Conservation (phyloP, 139 green algal species). For the Choricystis sp. region DNA sequence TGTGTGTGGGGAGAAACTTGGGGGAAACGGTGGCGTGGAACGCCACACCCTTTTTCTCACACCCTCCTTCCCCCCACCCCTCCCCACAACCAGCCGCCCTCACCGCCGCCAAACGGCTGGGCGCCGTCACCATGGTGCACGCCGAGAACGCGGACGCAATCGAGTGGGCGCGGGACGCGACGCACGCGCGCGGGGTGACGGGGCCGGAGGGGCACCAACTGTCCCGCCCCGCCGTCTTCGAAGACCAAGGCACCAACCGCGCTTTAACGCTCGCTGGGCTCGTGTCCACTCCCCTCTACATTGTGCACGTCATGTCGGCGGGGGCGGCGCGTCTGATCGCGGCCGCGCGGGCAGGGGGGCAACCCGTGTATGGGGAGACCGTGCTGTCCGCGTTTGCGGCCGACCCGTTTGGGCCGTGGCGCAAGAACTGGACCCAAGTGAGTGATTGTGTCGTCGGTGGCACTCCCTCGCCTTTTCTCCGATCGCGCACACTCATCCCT, state of each 20-base stretch:
- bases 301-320: slow-evolving; percentile 91
- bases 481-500: too few species aligned
- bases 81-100: slow-evolving; percentile 4
- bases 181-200: slow-evolving; percentile 49
- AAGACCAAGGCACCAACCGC: slow-evolving; percentile 74
- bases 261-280: slow-evolving; percentile 69
- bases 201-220: slow-evolving; percentile 77
- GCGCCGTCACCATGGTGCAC: slow-evolving; percentile 36
- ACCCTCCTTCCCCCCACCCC: background rate
- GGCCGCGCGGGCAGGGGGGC: slow-evolving; percentile 18
- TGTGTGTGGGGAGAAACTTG: too few species aligned
- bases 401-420: slow-evolving; percentile 47
- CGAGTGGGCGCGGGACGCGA: slow-evolving; percentile 38
- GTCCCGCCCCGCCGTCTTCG: slow-evolving; percentile 58
- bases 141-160: slow-evolving; percentile 87
- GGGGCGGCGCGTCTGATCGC: slow-evolving; percentile 61
- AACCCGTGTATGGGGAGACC: slow-evolving; percentile 59
- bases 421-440: too few species aligned
- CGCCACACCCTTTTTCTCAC: too few species aligned
- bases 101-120: background rate
- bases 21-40: too few species aligned
- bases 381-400: slow-evolving; percentile 53
- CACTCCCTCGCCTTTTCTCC: too few species aligned
- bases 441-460: too few species aligned
- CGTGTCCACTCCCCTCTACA: slow-evolving; percentile 75